Base-by-base conservation (phyloP, 805 yeast genomes). In the Starmerella stigmatis region DNA sequence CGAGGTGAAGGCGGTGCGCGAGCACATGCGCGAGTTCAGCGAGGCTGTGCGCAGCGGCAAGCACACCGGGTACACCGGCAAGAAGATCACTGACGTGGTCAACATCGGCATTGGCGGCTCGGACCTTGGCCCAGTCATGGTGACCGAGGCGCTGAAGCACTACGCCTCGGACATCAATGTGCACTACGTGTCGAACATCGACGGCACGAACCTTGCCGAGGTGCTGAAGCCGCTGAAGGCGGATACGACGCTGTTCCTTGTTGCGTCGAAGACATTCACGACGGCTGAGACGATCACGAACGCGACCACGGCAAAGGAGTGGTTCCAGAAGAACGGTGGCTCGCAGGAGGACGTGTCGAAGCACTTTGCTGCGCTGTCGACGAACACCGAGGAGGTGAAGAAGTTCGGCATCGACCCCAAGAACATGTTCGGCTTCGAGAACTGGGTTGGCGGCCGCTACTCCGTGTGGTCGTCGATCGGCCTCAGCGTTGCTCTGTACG, bases 391-490 rank as follows among this genome's bases (percentile, higher is more conserved):
- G 43, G 96, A 83, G 68, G 99, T 92, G 53, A 74, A 80, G 60
- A 83, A 85, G 70, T 92, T 92, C 60, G 99, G 99, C 62, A 92
- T 92, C 57, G 97, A 92, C 72, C 78, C 96, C 64, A 81, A 78
- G 66, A 92, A 92, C 75, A 92, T 92, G 99, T 92, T 92, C 68
- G 97, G 94, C 53, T 92, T 92, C 61, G 96, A 88, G 67, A 81
- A 72, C 70, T 92, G 98, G 98, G 99, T 92, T 54, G 99, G 99
- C 63, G 99, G 99, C 64, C 82, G 99, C 69, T 92, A 92, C 79
- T 92, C 98, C n/a, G 98, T 92, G 51, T 92, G 99, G 99, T 84
- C 95, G 34, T 94, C 98, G 53, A 92, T 92, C 66, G 99, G 99
- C 51, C 77, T 92, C 58, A 84, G 96, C 23, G 89, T 92, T 53